These are phyloP conservation scores for Hyaloscypha finlandica DNA, from an alignment of 495 filamentous ascomycete species.

Conservation along the genomic window DNA sequence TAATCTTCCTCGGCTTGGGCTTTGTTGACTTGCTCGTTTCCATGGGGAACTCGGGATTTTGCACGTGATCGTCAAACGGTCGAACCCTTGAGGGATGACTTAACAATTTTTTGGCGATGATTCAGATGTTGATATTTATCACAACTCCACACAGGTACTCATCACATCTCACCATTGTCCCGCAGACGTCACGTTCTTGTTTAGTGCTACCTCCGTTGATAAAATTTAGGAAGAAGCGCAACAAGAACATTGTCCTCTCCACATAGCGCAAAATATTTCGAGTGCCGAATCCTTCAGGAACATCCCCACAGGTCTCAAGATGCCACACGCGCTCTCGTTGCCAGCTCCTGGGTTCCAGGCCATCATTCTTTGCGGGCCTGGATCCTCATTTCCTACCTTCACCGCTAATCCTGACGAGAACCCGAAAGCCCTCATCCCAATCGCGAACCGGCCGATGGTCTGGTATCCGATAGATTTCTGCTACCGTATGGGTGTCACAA, in stretches of 20 bases:
- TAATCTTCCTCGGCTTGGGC: constrained; percentile 8
- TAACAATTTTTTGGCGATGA: constrained; percentile 2
- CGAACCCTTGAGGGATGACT: not conserved
- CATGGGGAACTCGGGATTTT: constrained; percentile 17
- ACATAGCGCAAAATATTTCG: not conserved
- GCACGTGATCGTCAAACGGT: constrained; percentile 16
- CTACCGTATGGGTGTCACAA: constrained; percentile 78
- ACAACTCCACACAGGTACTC: not conserved
- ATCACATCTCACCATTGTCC: not conserved
- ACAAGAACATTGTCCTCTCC: not conserved
- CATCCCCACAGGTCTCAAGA: constrained; percentile 30
- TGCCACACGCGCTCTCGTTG: constrained; percentile 71
- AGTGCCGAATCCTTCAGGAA: no score
- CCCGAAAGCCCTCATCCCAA: constrained; percentile 87
- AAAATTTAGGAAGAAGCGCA: not conserved
- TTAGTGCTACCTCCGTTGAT: not conserved
- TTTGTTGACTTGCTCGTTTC: constrained; percentile 30
- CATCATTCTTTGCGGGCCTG: constrained; percentile 89
- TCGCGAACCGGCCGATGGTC: constrained; percentile 95
- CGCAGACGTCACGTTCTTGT: not conserved
- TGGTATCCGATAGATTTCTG: constrained; percentile 94
- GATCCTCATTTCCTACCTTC: constrained; percentile 88
- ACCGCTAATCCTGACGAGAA: constrained; percentile 85
- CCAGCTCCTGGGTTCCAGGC: constrained; percentile 86
- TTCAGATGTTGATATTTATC: constrained; percentile 1